Evolutionary conservation across 2,329 filamentous ascomycete genomes (phyloP).

Genomic region (Neofusicoccum laricinum): DNA sequence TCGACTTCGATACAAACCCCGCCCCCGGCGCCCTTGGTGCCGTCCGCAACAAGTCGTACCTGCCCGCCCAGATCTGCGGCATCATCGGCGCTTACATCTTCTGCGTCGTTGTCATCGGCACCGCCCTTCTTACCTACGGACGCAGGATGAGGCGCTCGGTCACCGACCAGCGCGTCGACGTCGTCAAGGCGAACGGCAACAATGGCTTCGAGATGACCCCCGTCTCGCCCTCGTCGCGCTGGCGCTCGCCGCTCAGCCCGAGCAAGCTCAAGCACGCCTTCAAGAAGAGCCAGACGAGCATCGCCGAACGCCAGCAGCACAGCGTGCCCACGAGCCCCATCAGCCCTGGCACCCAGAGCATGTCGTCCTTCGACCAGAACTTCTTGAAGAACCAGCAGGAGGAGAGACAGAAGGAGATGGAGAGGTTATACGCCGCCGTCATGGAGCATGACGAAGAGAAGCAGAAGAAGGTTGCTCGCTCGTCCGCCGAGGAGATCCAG

Average conservation of each 20-base stretch:
- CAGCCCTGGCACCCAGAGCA: constrained; percentile 52
- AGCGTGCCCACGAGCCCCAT: constrained; percentile 35
- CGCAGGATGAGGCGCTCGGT: constrained; percentile 43
- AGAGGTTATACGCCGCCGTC: constrained; percentile 86
- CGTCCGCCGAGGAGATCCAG: constrained; percentile 21
- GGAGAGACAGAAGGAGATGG: constrained; percentile 78
- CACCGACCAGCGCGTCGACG: constrained; percentile 50
- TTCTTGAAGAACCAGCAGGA: constrained; percentile 72
- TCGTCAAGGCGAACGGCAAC: constrained; percentile 47
- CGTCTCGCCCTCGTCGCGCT: constrained; percentile 26
- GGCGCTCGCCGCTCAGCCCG: constrained; percentile 25
- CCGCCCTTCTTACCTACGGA: constrained; percentile 50
- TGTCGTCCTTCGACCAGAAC: constrained; percentile 71
- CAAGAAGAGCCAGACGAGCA: constrained; percentile 24
- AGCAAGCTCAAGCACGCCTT: constrained; percentile 24
- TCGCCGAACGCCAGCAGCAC: constrained; percentile 9
- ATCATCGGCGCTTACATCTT: constrained; percentile 81
- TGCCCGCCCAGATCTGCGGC: constrained; percentile 79
- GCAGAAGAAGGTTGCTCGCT: constrained; percentile 29
- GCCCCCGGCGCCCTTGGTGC: constrained; percentile 29
- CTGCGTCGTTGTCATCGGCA: constrained; percentile 70
- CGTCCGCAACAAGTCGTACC: constrained; percentile 47
- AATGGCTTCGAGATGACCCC: constrained; percentile 34
- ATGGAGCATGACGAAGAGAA: constrained; percentile 76
- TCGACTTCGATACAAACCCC: constrained; percentile 27